Base-by-base conservation (phyloP, 2,329 filamentous ascomycete species). In the Calonectria pseudoreteaudii region DNA sequence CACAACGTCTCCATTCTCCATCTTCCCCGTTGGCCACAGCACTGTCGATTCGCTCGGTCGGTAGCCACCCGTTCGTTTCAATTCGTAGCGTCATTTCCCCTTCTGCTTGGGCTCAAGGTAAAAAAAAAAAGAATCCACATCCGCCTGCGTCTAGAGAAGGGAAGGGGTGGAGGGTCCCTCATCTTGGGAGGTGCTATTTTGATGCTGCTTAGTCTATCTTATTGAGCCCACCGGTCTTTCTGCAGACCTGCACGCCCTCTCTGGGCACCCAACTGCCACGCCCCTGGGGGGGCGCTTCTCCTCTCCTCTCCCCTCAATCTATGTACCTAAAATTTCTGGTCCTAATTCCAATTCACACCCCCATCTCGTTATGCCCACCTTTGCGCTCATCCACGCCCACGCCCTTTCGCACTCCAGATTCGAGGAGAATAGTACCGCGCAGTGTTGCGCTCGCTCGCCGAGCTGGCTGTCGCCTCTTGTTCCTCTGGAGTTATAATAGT, bases 11-110 rank as follows among this genome's bases (percentile, higher is more conserved):
- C 68, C 68, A 70, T 70, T 70, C 58, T 64, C 53, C 70, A 41
- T 26, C 52, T 60, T 64, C 53, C 53, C 70, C 64, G 64, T 68
- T 56, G 38, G 31, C 52, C 38, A 31, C 34, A 36, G 38, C 52
- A 36, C 50, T 52, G 11, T 60, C 64, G 41, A 65, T 68, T 70
- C 64, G 64, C 62, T 74, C 58, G 74, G 23, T 58, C 31, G 72
- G 64, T 68, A 76, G 75, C 75, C 76, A 78, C 74, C 78, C 74
- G 75, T 79, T 80, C 73, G 76, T 73, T 77, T 78, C 66, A 74
- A 79, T 75, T 67, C 50, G 66, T 44, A 76, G 73, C 71, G 62
- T 73, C 68, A 77, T 73, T 74, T 73, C 70, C 73, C 71, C 62
- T 65, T 70, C 66, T 67, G 44, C 56, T 62, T 34, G 67, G 67